phyloP scores from a whole-genome alignment of 768 basidiomycete species.

The Leccinellum rugosiceps region DNA sequence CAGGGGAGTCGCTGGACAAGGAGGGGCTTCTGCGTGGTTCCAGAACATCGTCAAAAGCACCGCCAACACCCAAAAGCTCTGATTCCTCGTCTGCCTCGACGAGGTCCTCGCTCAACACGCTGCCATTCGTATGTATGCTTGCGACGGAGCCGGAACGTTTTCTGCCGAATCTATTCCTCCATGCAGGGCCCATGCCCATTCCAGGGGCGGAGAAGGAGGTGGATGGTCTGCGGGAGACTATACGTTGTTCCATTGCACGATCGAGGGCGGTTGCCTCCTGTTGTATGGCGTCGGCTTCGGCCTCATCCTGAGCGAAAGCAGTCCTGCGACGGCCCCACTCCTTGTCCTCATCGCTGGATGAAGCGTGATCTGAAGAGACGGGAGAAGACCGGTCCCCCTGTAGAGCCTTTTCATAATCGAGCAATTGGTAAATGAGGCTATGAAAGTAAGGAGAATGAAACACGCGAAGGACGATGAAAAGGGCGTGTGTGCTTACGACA shows the following conservation, averaged over 20 bases:
- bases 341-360: constrained; percentile 64
- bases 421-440: constrained; percentile 89
- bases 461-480: constrained; percentile 21
- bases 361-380: constrained; percentile 52
- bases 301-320: constrained; percentile 43
- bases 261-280: constrained; percentile 82
- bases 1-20: constrained; percentile 34
- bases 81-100: constrained; percentile 81
- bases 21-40: constrained; percentile 34
- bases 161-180: constrained; percentile 65
- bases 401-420: constrained; percentile 84
- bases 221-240: constrained; percentile 71
- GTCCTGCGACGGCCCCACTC: constrained; percentile 75
- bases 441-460: constrained; percentile 22
- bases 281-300: constrained; percentile 55
- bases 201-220: constrained; percentile 61
- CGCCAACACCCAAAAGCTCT: constrained; percentile 65
- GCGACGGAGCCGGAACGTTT: constrained; percentile 74
- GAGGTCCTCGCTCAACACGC: constrained; percentile 74
- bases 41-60: constrained; percentile 50
- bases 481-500: constrained; percentile 67
- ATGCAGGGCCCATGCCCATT: constrained; percentile 63
- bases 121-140: constrained; percentile 64
- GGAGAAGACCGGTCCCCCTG: constrained; percentile 49
- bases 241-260: constrained; percentile 83